Percentiles rank a stretch among this genome's conserved stretches.
Conservation (phyloP, 2,329 filamentous ascomycete species). For the Cercospora sojina region DNA sequence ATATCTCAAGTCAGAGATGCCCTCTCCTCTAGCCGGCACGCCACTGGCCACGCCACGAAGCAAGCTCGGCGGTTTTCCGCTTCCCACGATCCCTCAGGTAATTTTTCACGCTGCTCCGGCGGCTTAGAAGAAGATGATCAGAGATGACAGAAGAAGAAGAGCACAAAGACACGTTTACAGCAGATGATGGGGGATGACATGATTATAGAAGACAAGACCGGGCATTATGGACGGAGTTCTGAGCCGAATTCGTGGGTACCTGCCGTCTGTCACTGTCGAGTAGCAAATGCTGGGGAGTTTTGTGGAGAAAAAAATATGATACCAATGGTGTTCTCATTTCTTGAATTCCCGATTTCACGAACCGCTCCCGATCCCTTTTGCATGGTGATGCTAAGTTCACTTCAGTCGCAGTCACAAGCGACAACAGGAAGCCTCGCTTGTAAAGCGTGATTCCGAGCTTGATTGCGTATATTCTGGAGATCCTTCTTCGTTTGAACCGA, state of each 20-base stretch:
- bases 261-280: not conserved
- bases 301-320: conserved; percentile 7
- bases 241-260: not conserved
- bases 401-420: no score
- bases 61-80: conserved; percentile 8
- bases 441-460: no score
- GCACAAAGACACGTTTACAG: conserved; percentile 4
- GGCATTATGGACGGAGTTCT: not conserved
- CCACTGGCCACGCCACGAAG: conserved; percentile 10
- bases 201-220: conserved; percentile 7
- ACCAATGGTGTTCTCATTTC: conserved; percentile 2
- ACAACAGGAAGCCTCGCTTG: no score
- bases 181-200: conserved; percentile 2
- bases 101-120: conserved; percentile 2
- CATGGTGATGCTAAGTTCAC: no score
- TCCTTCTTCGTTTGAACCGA: no score
- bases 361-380: no score
- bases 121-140: not conserved
- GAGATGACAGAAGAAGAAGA: conserved; percentile 1
- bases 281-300: conserved; percentile 3
- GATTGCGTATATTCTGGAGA: no score
- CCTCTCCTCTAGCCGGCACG: conserved; percentile 1
- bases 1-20: conserved; percentile 5
- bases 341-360: no score
- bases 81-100: conserved; percentile 7